Evolutionary conservation across 345 rosid species (phyloP).

Genomic region (Microthlaspi erraticum): DNA sequence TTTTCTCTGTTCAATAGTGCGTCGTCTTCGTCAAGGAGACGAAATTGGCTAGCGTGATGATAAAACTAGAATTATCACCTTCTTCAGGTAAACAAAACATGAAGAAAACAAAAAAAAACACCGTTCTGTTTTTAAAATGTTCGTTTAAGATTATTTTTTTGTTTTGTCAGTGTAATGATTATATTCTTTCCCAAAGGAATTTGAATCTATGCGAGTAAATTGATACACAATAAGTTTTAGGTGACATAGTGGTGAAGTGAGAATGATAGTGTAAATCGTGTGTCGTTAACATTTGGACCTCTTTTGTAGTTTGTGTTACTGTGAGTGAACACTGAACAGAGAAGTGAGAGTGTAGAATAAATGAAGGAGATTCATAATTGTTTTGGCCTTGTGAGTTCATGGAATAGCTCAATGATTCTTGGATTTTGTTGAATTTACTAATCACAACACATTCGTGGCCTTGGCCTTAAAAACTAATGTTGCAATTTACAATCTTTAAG

Average conservation of each 20-base stretch:
- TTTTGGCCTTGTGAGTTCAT: background rate
- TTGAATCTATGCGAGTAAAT: constrained; percentile 38
- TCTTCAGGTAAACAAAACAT: constrained; percentile 26
- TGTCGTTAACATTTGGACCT: background rate
- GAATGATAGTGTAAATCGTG: constrained; percentile 8
- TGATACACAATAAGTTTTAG: constrained; percentile 2
- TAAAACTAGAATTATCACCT: background rate
- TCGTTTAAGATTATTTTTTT: constrained; percentile 15
- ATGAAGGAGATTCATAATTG: background rate
- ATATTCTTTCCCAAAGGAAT: constrained; percentile 31
- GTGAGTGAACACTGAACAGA: background rate
- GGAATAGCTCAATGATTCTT: background rate
- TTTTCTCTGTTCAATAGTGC: constrained; percentile 32
- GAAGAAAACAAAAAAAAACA: background rate
- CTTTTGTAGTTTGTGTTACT: constrained; percentile 1
- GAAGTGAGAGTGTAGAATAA: background rate
- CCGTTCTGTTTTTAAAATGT: constrained; percentile 3
- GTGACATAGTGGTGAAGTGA: background rate
- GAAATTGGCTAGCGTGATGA: constrained; percentile 41
- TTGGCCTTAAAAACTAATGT: background rate
- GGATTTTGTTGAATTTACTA: background rate
- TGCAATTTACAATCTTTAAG: background rate
- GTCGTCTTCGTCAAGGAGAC: constrained; percentile 40
- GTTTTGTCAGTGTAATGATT: constrained; percentile 37
- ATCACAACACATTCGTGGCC: background rate